phyloP scores from a whole-genome alignment of 1,139 yeast species.

The Candida glucosophila region DNA sequence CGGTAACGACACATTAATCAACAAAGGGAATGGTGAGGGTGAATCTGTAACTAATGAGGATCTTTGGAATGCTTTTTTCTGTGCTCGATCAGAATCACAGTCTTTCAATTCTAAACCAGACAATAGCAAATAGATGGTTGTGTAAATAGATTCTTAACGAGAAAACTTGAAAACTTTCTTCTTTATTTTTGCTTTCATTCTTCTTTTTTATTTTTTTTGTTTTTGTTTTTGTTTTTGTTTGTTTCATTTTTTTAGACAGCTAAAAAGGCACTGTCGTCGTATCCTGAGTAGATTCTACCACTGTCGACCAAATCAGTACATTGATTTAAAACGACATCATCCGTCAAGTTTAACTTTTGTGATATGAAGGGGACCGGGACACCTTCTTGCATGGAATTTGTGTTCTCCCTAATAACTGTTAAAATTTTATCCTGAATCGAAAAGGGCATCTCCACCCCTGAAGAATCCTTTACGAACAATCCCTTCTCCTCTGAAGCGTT shows the following conservation, averaged over 20 bases:
- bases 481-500: slow-evolving; percentile 13
- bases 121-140: too few species aligned
- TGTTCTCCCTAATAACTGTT: slow-evolving; percentile 41
- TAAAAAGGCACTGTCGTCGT: slow-evolving; percentile 54
- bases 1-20: slow-evolving; percentile 35
- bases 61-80: slow-evolving; percentile 54
- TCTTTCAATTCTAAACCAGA: too few species aligned
- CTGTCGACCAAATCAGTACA: slow-evolving; percentile 51
- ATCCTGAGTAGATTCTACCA: slow-evolving; percentile 60
- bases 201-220: too few species aligned
- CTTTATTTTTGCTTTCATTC: too few species aligned
- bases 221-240: too few species aligned
- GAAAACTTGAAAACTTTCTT: too few species aligned
- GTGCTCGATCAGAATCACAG: slow-evolving; percentile 15
- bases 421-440: slow-evolving; percentile 36
- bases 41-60: slow-evolving; percentile 49
- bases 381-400: slow-evolving; percentile 61
- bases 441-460: slow-evolving; percentile 15
- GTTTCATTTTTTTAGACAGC: slow-evolving; percentile 33
- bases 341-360: slow-evolving; percentile 43
- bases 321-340: slow-evolving; percentile 38
- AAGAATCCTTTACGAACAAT: slow-evolving; percentile 40
- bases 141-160: too few species aligned
- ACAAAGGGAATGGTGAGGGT: slow-evolving; percentile 36
- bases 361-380: slow-evolving; percentile 57